phyloP scores from a whole-genome alignment of 768 basidiomycete species.

The Pleurotus eryngii region DNA sequence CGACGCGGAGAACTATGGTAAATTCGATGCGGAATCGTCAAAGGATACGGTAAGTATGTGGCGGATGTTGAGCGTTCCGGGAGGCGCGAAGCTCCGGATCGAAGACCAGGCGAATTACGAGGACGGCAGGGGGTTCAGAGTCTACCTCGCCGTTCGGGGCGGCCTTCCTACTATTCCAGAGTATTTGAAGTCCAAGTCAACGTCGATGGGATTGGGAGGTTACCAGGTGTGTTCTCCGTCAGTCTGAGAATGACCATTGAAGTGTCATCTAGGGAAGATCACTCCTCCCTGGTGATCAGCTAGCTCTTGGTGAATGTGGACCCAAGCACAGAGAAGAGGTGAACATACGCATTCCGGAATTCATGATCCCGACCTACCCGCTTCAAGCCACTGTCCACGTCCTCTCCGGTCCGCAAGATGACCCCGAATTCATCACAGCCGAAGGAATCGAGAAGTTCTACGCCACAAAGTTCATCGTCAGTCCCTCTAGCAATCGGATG shows the following conservation, averaged over 20 bases:
- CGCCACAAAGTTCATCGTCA: conserved; percentile 47
- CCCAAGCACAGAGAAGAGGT: conserved; percentile 16
- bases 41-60: conserved; percentile 47
- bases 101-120: conserved; percentile 21
- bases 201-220: conserved; percentile 59
- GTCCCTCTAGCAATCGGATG: conserved; percentile 57
- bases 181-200: conserved; percentile 65
- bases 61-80: conserved; percentile 44
- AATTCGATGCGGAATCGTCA: conserved; percentile 21
- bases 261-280: conserved; percentile 42
- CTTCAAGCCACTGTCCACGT: conserved; percentile 50
- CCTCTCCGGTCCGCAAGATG: conserved; percentile 62
- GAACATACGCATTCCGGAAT: conserved; percentile 19
- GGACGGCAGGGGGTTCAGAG: conserved; percentile 41
- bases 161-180: conserved; percentile 55
- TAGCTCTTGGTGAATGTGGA: conserved; percentile 34
- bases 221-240: conserved; percentile 56
- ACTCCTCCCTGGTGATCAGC: conserved; percentile 46
- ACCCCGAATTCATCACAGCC: conserved; percentile 48
- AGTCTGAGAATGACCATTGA: no score
- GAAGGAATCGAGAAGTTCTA: conserved; percentile 52
- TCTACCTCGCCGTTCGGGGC: conserved; percentile 54
- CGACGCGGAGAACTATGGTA: no score
- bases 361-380: conserved; percentile 41
- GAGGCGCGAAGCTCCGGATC: conserved; percentile 40